phyloP scores from a whole-genome alignment of 805 yeast species.

The Clavispora fructus region DNA sequence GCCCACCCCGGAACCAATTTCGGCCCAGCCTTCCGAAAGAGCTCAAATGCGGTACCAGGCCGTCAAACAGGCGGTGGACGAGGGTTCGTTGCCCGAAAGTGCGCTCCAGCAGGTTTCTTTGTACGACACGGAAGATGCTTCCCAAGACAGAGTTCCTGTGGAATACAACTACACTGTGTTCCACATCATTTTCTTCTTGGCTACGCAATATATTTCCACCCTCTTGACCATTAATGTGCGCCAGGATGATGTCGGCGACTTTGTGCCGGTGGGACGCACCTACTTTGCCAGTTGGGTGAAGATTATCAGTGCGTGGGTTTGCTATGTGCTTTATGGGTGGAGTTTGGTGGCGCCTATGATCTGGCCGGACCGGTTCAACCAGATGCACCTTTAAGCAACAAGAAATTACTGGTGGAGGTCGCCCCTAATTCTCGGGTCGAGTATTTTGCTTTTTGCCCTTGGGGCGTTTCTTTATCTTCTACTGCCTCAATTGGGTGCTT shows the following conservation, averaged over 20 bases:
- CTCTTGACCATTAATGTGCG: constrained; percentile 87
- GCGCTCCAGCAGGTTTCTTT: constrained; percentile 76
- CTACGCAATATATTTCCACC: constrained; percentile 96
- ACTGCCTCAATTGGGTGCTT: no score
- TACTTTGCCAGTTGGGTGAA: constrained; percentile 95
- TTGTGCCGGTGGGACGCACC: constrained; percentile 95
- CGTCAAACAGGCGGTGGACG: constrained; percentile 89
- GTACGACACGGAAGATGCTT: constrained; percentile 46
- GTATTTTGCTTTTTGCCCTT: no score
- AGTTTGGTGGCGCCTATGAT: constrained; percentile 84
- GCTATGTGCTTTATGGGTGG: constrained; percentile 85
- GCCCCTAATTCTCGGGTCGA: no score
- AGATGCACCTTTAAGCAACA: constrained; percentile 5
- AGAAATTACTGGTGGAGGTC: no score
- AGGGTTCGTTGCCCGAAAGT: constrained; percentile 90
- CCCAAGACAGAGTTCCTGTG: constrained; percentile 47
- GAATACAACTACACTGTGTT: constrained; percentile 83
- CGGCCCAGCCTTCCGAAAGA: constrained; percentile 39
- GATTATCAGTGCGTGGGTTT: constrained; percentile 86
- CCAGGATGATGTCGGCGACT: constrained; percentile 77
- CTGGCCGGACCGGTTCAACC: constrained; percentile 77
- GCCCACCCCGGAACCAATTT: constrained; percentile 35
- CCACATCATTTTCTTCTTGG: constrained; percentile 87
- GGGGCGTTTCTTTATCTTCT: no score
- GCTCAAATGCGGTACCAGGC: constrained; percentile 82